Conservation (phyloP, 176 grass and related monocot species). For the Oryza officinalis region DNA sequence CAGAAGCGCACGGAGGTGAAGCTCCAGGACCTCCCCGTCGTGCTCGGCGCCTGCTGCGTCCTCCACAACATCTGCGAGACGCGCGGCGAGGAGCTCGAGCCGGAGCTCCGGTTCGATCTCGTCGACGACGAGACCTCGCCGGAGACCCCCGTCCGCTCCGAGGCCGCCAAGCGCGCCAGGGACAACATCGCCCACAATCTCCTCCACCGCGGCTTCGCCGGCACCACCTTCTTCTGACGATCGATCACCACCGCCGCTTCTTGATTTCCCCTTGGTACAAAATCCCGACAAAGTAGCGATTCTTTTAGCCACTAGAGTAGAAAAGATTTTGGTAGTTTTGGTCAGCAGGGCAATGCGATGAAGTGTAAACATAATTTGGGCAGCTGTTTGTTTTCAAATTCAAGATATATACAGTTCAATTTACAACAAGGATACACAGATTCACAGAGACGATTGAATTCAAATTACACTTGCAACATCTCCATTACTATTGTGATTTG, state of each 20-base stretch:
- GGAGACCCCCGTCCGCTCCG: slow-evolving; percentile 63
- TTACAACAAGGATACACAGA: not conserved
- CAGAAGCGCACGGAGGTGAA: slow-evolving; percentile 95
- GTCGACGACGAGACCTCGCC: slow-evolving; percentile 76
- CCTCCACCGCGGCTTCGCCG: slow-evolving; percentile 75
- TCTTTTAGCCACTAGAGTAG: slow-evolving; percentile 52
- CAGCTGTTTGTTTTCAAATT: slow-evolving; percentile 1
- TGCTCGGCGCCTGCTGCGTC: slow-evolving; percentile 92
- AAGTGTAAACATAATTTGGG: slow-evolving; percentile 26
- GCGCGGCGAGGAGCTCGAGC: slow-evolving; percentile 63
- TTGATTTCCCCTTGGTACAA: slow-evolving; percentile 9
- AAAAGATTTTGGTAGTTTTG: slow-evolving; percentile 64
- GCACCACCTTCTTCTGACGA: slow-evolving; percentile 77
- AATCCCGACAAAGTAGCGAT: slow-evolving; percentile 34
- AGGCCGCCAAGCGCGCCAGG: slow-evolving; percentile 56
- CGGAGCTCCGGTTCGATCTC: slow-evolving; percentile 51
- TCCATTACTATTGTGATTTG: not conserved
- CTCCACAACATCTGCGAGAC: slow-evolving; percentile 92
- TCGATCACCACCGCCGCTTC: not conserved
- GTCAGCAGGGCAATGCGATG: not conserved
- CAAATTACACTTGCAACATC: not conserved
- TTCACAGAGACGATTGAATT: not conserved
- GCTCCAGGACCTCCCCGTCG: slow-evolving; percentile 90
- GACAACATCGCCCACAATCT: slow-evolving; percentile 94
- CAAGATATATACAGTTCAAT: slow-evolving; percentile 18